Evolutionary conservation across 345 rosid genomes (phyloP).

Genomic region (Pistacia vera): DNA sequence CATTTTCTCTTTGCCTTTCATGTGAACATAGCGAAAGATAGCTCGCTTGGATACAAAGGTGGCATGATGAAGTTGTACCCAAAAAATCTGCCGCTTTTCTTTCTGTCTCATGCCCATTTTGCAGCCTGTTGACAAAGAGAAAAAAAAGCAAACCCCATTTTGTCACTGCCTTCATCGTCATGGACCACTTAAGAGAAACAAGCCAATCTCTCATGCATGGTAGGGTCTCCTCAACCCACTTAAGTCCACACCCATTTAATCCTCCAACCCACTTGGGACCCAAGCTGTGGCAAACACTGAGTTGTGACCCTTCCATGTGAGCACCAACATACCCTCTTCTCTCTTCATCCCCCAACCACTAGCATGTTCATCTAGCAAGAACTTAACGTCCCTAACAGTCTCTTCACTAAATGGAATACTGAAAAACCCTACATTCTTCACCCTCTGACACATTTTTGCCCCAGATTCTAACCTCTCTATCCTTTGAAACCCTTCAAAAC

Average conservation of each 20-base stretch:
- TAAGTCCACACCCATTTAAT: constrained; percentile 16
- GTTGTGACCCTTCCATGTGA: constrained; percentile 83
- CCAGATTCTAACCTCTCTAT: constrained; percentile 60
- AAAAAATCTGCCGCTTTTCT: constrained; percentile 23
- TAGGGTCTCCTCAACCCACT: constrained; percentile 4
- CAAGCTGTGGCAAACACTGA: constrained; percentile 71
- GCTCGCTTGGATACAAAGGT: constrained; percentile 4
- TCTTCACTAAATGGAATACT: constrained; percentile 57
- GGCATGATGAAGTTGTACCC: constrained; percentile 22
- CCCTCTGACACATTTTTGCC: constrained; percentile 42
- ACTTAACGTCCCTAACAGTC: constrained; percentile 51
- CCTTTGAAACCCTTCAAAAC: constrained; percentile 54
- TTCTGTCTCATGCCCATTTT: constrained; percentile 24
- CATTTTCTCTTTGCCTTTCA: constrained; percentile 23
- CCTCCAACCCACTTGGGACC: constrained; percentile 42
- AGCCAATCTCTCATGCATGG: background rate
- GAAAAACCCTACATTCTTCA: constrained; percentile 48
- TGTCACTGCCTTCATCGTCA: constrained; percentile 21
- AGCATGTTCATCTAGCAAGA: constrained; percentile 63
- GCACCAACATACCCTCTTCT: constrained; percentile 63
- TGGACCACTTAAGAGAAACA: constrained; percentile 23
- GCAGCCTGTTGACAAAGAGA: constrained; percentile 31
- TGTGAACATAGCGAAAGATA: constrained; percentile 25
- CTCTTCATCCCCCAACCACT: constrained; percentile 81
- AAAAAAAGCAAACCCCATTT: constrained; percentile 16